Evolutionary conservation across 202 grass and related monocot species (phyloP).

Genomic region (Panicum virgatum): DNA sequence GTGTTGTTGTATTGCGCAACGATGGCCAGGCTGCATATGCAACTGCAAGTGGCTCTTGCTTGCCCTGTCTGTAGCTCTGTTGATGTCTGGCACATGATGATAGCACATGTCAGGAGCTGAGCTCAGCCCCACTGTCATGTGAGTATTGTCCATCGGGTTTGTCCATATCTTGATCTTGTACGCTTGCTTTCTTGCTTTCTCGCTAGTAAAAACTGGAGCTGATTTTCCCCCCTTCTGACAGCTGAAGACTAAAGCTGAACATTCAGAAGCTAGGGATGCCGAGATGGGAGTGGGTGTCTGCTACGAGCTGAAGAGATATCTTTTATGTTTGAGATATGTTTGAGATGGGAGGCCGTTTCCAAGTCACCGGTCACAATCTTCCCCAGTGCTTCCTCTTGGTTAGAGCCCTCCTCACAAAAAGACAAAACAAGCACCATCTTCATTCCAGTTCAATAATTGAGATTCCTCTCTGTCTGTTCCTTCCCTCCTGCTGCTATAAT

Average conservation of each 20-base stretch:
- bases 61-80: constrained; percentile 30
- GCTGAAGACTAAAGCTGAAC: constrained; percentile 25
- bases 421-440: constrained; percentile 26
- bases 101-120: constrained; percentile 26
- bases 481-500: constrained; percentile 20
- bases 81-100: constrained; percentile 39
- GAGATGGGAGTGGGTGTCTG: constrained; percentile 13
- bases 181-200: constrained; percentile 15
- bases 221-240: constrained; percentile 4
- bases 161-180: no score
- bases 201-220: background rate
- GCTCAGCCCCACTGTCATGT: constrained; percentile 42
- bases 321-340: constrained; percentile 33
- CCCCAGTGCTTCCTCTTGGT: constrained; percentile 4
- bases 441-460: constrained; percentile 45
- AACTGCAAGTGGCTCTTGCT: constrained; percentile 25
- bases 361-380: constrained; percentile 38
- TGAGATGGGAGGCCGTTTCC: constrained; percentile 24
- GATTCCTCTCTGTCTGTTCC: constrained; percentile 32
- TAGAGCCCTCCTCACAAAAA: constrained; percentile 9
- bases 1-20: constrained; percentile 7
- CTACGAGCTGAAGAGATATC: constrained; percentile 29
- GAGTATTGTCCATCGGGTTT: constrained; percentile 37
- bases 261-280: constrained; percentile 13
- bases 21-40: constrained; percentile 17